Percentiles rank a stretch among this genome's conserved stretches.
Evolutionary conservation across 371 early-diverging fungal species (phyloP).

Genomic region (Mortierella sp.): DNA sequence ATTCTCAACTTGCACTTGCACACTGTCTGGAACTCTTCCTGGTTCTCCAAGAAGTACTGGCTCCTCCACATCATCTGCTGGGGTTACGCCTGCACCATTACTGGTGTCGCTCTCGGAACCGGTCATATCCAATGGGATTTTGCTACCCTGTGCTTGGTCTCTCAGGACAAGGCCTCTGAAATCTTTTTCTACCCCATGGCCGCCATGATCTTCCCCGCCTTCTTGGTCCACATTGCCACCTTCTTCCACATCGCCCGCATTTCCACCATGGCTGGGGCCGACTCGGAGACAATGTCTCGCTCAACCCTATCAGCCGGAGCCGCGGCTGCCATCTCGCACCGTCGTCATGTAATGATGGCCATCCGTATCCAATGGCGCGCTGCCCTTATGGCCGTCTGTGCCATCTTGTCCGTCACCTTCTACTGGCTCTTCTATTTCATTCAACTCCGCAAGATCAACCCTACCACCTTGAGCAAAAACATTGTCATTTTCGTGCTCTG

Average conservation of each 20-base stretch:
- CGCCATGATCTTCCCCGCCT: slow-evolving; percentile 69
- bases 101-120: slow-evolving; percentile 63
- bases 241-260: slow-evolving; percentile 75
- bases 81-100: slow-evolving; percentile 69
- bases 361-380: slow-evolving; percentile 81
- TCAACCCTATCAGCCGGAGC: slow-evolving; percentile 60
- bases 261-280: slow-evolving; percentile 62
- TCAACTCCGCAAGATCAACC: slow-evolving; percentile 62
- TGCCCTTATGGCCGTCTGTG: slow-evolving; percentile 68
- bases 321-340: slow-evolving; percentile 61
- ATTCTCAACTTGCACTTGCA: slow-evolving; percentile 78
- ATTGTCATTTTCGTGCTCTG: slow-evolving; percentile 66
- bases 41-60: slow-evolving; percentile 69
- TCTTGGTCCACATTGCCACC: slow-evolving; percentile 71
- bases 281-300: slow-evolving; percentile 69
- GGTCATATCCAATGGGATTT: slow-evolving; percentile 72
- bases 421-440: slow-evolving; percentile 75
- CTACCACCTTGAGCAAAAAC: slow-evolving; percentile 38
- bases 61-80: slow-evolving; percentile 71
- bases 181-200: slow-evolving; percentile 76
- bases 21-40: slow-evolving; percentile 76
- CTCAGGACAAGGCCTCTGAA: slow-evolving; percentile 64
- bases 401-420: slow-evolving; percentile 65
- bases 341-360: slow-evolving; percentile 72
- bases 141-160: slow-evolving; percentile 72